phyloP scores from a whole-genome alignment of 306 rosid species.

The Trifolium pratense region DNA sequence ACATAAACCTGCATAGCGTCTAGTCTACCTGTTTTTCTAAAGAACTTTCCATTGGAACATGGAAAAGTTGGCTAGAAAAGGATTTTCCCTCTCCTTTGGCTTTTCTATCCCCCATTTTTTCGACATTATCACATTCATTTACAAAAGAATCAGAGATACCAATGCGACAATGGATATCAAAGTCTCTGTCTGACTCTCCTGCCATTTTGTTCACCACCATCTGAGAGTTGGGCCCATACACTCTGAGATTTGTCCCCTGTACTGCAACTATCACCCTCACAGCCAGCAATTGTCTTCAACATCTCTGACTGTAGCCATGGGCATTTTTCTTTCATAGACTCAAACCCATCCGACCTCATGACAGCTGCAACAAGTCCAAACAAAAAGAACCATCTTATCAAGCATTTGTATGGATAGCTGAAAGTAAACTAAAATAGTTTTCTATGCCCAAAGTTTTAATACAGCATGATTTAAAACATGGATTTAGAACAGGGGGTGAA shows the following conservation, averaged over 20 bases:
- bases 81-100: constrained; percentile 30
- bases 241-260: constrained; percentile 60
- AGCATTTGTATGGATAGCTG: constrained; percentile 2
- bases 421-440: constrained; percentile 26
- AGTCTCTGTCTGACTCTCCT: constrained; percentile 68
- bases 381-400: constrained; percentile 29
- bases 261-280: constrained; percentile 51
- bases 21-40: constrained; percentile 40
- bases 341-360: constrained; percentile 80
- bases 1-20: constrained; percentile 29
- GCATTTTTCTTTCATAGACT: constrained; percentile 68
- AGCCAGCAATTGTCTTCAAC: constrained; percentile 74
- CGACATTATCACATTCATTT: constrained; percentile 41
- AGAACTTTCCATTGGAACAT: constrained; percentile 35
- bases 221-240: constrained; percentile 70
- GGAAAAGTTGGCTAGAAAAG: constrained; percentile 34
- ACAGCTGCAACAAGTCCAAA: constrained; percentile 60
- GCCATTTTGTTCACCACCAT: constrained; percentile 61
- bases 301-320: constrained; percentile 86
- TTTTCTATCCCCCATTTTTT: constrained; percentile 20
- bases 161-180: constrained; percentile 39
- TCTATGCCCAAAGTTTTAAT: constrained; percentile 23
- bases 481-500: constrained; percentile 12
- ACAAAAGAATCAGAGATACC: constrained; percentile 41
- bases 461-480: constrained; percentile 6